Conservation (phyloP, 2,329 filamentous ascomycete species). For the Colletotrichum noveboracense region DNA sequence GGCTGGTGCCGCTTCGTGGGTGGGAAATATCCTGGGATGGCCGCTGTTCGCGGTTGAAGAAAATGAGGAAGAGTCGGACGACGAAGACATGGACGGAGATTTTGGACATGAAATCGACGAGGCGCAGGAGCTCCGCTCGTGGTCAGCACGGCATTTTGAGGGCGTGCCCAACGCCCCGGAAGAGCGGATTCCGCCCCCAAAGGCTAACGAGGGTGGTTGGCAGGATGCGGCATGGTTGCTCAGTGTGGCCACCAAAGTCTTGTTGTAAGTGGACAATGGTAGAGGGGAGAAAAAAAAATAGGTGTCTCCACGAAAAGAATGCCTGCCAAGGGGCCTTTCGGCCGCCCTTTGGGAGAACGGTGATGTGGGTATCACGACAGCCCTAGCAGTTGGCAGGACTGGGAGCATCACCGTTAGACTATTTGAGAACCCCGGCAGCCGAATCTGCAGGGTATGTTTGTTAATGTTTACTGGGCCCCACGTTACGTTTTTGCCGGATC, state of each 20-base stretch:
- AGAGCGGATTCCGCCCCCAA: constrained; percentile 52
- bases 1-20: constrained; percentile 60
- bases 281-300: neutral
- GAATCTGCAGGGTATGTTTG: constrained; percentile 14
- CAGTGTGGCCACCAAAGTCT: constrained; percentile 66
- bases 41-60: constrained; percentile 68
- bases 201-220: constrained; percentile 65
- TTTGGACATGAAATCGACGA: constrained; percentile 30
- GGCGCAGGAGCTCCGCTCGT: constrained; percentile 33
- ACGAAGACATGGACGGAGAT: constrained; percentile 38
- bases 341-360: neutral
- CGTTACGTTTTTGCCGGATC: neutral
- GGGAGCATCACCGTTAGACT: constrained; percentile 13
- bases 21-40: constrained; percentile 63
- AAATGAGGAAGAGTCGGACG: constrained; percentile 56
- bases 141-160: constrained; percentile 42
- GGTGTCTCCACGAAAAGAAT: neutral
- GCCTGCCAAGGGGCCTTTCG: neutral
- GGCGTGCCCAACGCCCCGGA: constrained; percentile 45
- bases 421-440: neutral
- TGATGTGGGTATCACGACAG: constrained; percentile 17
- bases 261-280: constrained; percentile 47
- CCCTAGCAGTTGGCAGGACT: constrained; percentile 2
- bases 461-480: neutral
- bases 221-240: constrained; percentile 72